phyloP scores from a whole-genome alignment of 108 stramenopile genomes.

The Fistulifera solaris region DNA sequence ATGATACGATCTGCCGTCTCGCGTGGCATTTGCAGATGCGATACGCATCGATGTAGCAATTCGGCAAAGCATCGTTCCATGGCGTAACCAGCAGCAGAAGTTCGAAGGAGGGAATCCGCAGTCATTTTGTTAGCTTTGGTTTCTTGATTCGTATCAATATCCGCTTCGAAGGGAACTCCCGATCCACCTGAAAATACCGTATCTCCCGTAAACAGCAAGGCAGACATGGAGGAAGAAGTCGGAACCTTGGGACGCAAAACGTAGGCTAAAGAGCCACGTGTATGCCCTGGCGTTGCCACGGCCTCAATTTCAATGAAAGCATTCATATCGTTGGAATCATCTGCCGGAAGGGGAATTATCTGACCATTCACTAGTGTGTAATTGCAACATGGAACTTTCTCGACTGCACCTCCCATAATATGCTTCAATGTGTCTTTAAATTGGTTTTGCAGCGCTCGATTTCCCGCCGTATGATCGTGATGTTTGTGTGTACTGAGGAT shows the following conservation, averaged over 20 bases:
- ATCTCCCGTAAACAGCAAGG: constrained; percentile 74
- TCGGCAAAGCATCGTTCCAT: constrained; percentile 80
- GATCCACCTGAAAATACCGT: constrained; percentile 72
- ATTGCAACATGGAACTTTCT: constrained; percentile 61
- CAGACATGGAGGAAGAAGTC: constrained; percentile 7
- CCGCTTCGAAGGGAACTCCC: constrained; percentile 77
- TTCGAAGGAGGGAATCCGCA: constrained; percentile 24
- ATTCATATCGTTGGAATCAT: constrained; percentile 57
- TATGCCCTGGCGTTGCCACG: constrained; percentile 64
- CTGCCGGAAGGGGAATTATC: constrained; percentile 42
- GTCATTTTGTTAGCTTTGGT: constrained; percentile 23
- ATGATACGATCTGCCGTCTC: constrained; percentile 22
- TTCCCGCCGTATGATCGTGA: constrained; percentile 78
- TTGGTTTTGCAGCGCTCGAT: constrained; percentile 19
- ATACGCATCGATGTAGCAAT: constrained; percentile 33
- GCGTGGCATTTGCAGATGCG: constrained; percentile 3
- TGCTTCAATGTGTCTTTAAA: constrained; percentile 9
- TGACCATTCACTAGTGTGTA: constrained; percentile 52
- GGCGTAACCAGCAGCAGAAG: constrained; percentile 34
- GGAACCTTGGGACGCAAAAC: constrained; percentile 34
- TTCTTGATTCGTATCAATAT: constrained; percentile 40
- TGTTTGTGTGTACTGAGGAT: constrained; percentile 76
- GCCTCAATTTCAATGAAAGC: constrained; percentile 56
- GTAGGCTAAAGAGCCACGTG: constrained; percentile 72
- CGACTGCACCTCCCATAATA: constrained; percentile 69